Base-by-base conservation (phyloP, 176 grass and related monocot species). In the Paspalum vaginatum region DNA sequence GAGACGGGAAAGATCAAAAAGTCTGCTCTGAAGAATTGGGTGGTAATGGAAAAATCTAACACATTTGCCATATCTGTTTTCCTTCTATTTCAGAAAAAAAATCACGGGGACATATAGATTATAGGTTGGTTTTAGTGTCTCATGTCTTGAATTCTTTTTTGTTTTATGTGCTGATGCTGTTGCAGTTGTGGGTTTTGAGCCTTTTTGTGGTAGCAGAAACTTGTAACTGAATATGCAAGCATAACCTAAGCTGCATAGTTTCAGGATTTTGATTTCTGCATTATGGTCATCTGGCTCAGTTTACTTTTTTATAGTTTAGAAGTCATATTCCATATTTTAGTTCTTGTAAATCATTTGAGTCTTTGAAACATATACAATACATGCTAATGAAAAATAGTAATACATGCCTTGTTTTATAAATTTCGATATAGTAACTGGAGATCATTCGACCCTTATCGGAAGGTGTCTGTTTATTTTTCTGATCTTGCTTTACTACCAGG, bases 1-100 rank as follows among this genome's bases (percentile, higher is more conserved):
- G 96, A 99, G 64, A 93, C 84, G 0, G 61, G 90, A 50, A 95
- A 86, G 85, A 99, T 99, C 1, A 99, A 95, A 53, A 95, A 95
- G 16, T 99, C 96, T 49, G 90, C 96, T 50, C 65, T 99, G 21
- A 99, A 72, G 72, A 99, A 95, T 77, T 99, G 92, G 92, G 96
- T 99, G 96, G 96, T 95, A 98, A 95, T 78, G 72, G 42, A 65
- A 77, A 87, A 38, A 54, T 46, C 64, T 7, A 18, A 71, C 24
- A 0, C 44, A 48, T 50, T 22, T 65, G 43, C 3, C 52, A 5
- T 32, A 71, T 85, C 26, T 47, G 2, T 52, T 59, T 61, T 42
- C 25, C 7, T 64, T 52, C 15, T 59, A 14, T 53, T 79, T 71
- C 2, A 47, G 38, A 3, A 3, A 3, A 32, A 32, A 63, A 21